Percentiles rank a stretch among this genome's conserved stretches.
These are phyloP conservation scores for Phytophthora colocasiae DNA, from an alignment of 352 stramenopile species.

Conservation along the genomic window DNA sequence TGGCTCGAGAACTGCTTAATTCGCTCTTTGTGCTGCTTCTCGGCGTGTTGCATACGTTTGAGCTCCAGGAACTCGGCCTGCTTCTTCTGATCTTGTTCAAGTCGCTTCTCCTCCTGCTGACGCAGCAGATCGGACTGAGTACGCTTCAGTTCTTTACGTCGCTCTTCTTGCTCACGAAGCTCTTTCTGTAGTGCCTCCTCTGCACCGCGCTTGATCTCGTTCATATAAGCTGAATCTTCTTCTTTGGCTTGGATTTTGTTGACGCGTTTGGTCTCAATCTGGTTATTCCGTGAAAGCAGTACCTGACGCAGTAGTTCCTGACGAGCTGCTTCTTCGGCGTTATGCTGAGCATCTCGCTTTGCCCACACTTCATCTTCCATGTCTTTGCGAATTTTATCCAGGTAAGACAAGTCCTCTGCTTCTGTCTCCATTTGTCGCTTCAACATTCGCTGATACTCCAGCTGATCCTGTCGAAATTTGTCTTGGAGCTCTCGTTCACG, in stretches of 20 bases:
- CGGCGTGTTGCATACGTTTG: constrained; percentile 77
- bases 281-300: constrained; percentile 59
- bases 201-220: constrained; percentile 64
- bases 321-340: constrained; percentile 71
- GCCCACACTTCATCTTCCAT: constrained; percentile 84
- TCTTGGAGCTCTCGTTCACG: constrained; percentile 69
- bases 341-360: constrained; percentile 76
- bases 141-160: constrained; percentile 65
- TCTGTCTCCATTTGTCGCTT: constrained; percentile 79
- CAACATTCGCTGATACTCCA: constrained; percentile 80
- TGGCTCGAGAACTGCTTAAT: constrained; percentile 62
- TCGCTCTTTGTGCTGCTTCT: constrained; percentile 82
- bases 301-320: constrained; percentile 79
- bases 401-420: constrained; percentile 65
- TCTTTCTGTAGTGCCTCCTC: constrained; percentile 85
- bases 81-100: constrained; percentile 64
- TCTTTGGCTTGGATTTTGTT: constrained; percentile 45
- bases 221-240: constrained; percentile 69
- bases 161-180: constrained; percentile 76
- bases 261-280: constrained; percentile 59
- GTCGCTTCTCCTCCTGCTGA: constrained; percentile 59
- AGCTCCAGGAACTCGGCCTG: constrained; percentile 78
- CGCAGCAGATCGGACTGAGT: constrained; percentile 70
- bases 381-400: constrained; percentile 81
- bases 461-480: constrained; percentile 72